Evolutionary conservation across 805 yeast genomes (phyloP).

Genomic region (Suhomyces sp.): DNA sequence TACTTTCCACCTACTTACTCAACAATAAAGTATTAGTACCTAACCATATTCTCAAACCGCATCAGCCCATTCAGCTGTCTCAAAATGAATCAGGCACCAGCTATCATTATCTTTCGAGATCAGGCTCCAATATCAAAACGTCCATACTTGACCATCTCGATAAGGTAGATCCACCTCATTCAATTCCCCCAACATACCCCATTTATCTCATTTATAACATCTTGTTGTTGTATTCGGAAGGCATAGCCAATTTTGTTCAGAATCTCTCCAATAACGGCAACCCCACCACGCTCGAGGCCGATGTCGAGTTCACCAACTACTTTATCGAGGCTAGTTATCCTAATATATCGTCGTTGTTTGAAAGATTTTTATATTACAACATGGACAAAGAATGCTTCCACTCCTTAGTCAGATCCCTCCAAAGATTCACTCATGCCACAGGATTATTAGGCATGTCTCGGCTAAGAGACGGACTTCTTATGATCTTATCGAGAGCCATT

Average conservation of each 20-base stretch:
- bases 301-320: slow-evolving; percentile 34
- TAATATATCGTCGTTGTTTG: slow-evolving; percentile 25
- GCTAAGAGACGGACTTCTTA: slow-evolving; percentile 52
- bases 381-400: slow-evolving; percentile 72
- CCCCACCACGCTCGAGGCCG: slow-evolving; percentile 24
- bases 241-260: slow-evolving; percentile 54
- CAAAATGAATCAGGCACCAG: not conserved
- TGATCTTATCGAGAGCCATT: slow-evolving; percentile 25
- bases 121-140: slow-evolving; percentile 47
- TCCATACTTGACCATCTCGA: slow-evolving; percentile 75
- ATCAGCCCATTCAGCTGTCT: slow-evolving; percentile 11
- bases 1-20: slow-evolving; percentile 20
- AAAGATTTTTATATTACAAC: slow-evolving; percentile 55
- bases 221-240: slow-evolving; percentile 59
- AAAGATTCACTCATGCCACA: slow-evolving; percentile 76
- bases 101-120: slow-evolving; percentile 31
- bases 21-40: slow-evolving; percentile 15
- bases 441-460: slow-evolving; percentile 63
- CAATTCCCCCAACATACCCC: slow-evolving; percentile 56
- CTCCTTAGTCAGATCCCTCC: slow-evolving; percentile 65
- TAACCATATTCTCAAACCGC: slow-evolving; percentile 17
- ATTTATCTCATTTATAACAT: slow-evolving; percentile 55
- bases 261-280: slow-evolving; percentile 33
- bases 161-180: slow-evolving; percentile 70
- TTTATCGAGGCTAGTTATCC: slow-evolving; percentile 29